A percentile compares a stretch with the other conserved stretches of the same genome.
These are phyloP conservation scores for Aegilops umbellulata DNA, from an alignment of 176 grass and related monocot species.

Conservation along the genomic window DNA sequence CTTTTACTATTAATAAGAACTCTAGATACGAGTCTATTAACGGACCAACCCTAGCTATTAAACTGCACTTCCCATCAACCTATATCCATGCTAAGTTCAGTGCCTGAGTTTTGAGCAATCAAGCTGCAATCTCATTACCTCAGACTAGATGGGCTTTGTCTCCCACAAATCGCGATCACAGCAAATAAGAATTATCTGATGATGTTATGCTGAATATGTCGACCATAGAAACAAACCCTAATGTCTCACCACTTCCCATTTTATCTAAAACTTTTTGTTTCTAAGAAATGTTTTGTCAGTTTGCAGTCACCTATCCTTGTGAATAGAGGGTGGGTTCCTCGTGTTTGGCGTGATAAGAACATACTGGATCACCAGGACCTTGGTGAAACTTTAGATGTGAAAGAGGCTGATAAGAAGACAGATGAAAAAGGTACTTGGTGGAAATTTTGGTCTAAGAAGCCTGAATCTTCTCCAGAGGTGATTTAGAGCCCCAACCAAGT, in stretches of 20 bases:
- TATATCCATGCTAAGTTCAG: neutral
- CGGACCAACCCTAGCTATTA: neutral
- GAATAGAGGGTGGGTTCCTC: slow-evolving; percentile 97
- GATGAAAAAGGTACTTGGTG: slow-evolving; percentile 66
- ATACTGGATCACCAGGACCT: slow-evolving; percentile 35
- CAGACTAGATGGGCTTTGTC: neutral
- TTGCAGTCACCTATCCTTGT: slow-evolving; percentile 82
- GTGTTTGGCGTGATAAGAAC: slow-evolving; percentile 66
- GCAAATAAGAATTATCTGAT: neutral
- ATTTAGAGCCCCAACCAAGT: slow-evolving; percentile 8
- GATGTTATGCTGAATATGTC: neutral
- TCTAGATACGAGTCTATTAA: neutral
- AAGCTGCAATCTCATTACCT: neutral
- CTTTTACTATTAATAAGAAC: neutral
- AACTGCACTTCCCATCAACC: neutral
- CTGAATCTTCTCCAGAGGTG: slow-evolving; percentile 51
- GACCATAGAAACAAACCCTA: neutral
- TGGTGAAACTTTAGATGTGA: slow-evolving; percentile 38
- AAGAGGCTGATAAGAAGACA: slow-evolving; percentile 14
- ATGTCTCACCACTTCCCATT: slow-evolving; percentile 8
- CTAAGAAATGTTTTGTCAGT: slow-evolving; percentile 72
- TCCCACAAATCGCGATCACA: neutral
- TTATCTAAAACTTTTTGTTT: slow-evolving; percentile 6
- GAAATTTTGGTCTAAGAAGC: slow-evolving; percentile 86
- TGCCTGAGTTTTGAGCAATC: neutral